Evolutionary conservation across 768 basidiomycete genomes (phyloP), one percentile per base, ranked within the genome.

Genomic region (Myochromella boudieri): DNA sequence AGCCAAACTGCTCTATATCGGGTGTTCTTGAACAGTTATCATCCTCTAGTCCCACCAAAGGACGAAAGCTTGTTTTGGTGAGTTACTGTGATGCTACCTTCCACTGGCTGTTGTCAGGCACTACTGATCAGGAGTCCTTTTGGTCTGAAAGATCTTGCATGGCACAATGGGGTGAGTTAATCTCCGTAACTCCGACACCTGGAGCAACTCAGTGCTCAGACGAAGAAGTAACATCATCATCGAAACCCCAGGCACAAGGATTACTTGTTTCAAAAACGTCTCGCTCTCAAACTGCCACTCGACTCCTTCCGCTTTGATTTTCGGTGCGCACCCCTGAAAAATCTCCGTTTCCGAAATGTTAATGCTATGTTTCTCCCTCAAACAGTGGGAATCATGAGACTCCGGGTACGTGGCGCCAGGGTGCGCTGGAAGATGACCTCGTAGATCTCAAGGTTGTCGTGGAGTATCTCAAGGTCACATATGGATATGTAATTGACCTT

Each of bases 231-330:
- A 53, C 45, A 50, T 47, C 44, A 20, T 56, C 50, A 48, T 37
- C 38, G 29, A 33, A 54, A 52, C 45, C 57, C 38, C 64, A 91
- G 89, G 58, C 90, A 92, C 64, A 91, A 91, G 57, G 85, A 92
- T 60, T 92, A 92, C 66, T 62, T 92, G 38, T 91, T 85, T 70
- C 85, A 87, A 64, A 84, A 83, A 59, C 79, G 76, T 11, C 79
- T 92, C 15, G 87, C 86, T 2, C 60, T 64, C 29, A 72, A 69
- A 28, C 64, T 91, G 11, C 84, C 87, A 0, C 58, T 87, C 18
- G 90, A 93, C 62, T 91, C 88, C 2, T 91, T 92, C 61, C 78
- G 89, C 25, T 91, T 93, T 58, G 90, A 93, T 63, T 93, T 93
- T 67, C 80, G 88, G 87, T 90, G 58, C 46, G 78, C 59, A 34